Percentiles rank a stretch among this genome's conserved stretches.
Conservation (phyloP, 2,329 filamentous ascomycete species). For the Colletotrichum higginsianum region DNA sequence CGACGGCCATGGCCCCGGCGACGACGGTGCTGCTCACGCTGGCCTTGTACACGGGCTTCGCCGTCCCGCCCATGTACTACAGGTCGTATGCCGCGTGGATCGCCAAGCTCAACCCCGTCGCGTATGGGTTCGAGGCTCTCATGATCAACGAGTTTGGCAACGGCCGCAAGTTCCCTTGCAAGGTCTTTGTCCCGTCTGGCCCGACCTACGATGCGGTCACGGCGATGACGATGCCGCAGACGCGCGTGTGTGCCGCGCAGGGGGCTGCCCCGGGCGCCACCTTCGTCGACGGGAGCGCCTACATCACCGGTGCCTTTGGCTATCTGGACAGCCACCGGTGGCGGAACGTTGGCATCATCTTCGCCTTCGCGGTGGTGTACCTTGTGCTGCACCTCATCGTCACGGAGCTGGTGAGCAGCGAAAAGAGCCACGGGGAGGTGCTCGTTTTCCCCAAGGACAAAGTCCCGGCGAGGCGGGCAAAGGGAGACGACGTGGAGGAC, state of each 20-base stretch:
- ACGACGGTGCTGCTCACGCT: constrained; percentile 30
- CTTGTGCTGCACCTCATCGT: constrained; percentile 32
- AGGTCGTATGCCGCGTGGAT: constrained; percentile 33
- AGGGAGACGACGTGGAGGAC: constrained; percentile 16
- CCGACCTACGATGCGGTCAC: constrained; percentile 40
- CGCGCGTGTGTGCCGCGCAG: constrained; percentile 27
- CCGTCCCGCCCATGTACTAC: constrained; percentile 33
- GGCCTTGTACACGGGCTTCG: constrained; percentile 36
- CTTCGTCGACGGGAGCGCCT: constrained; percentile 26
- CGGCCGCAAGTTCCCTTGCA: constrained; percentile 34
- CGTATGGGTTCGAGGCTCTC: constrained; percentile 37
- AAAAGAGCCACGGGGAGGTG: constrained; percentile 32
- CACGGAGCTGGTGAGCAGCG: constrained; percentile 29
- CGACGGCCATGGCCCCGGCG: constrained; percentile 34
- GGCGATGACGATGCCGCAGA: background rate
- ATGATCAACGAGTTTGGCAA: constrained; percentile 37
- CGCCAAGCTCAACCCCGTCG: constrained; percentile 30
- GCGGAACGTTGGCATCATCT: constrained; percentile 35
- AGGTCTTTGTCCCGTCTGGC: constrained; percentile 25
- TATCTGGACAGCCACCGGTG: constrained; percentile 29
- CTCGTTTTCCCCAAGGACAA: constrained; percentile 38
- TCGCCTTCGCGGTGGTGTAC: constrained; percentile 21
- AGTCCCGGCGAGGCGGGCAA: background rate
- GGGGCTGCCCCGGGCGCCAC: constrained; percentile 19
- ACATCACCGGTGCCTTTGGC: constrained; percentile 27